Percentiles rank a stretch among this genome's conserved stretches.
These are phyloP conservation scores for Coemansia pectinata DNA, from an alignment of 192 early-diverging fungal genomes.

Conservation along the genomic window DNA sequence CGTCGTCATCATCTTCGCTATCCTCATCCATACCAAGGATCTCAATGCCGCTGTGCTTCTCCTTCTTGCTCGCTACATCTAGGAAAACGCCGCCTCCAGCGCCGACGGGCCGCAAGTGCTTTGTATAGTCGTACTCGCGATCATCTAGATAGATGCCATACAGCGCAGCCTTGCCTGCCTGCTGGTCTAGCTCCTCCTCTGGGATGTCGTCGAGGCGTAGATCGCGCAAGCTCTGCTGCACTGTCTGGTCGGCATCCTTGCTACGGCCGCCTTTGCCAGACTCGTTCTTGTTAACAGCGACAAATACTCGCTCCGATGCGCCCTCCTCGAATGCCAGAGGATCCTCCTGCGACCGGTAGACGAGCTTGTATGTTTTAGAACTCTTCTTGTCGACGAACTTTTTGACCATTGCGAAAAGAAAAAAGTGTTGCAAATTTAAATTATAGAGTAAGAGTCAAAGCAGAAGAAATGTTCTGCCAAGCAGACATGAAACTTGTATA, in stretches of 20 bases:
- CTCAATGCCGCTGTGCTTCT: conserved; percentile 57
- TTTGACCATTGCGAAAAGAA: conserved; percentile 39
- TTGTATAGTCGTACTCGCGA: conserved; percentile 89
- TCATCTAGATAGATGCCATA: conserved; percentile 93
- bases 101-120: conserved; percentile 89
- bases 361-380: conserved; percentile 85
- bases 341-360: conserved; percentile 95
- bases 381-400: conserved; percentile 87
- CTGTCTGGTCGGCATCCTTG: conserved; percentile 31
- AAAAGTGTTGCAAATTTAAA: conserved; percentile 5
- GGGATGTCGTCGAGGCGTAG: conserved; percentile 17
- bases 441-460: not conserved
- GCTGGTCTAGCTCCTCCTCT: conserved; percentile 30
- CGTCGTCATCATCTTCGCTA: conserved; percentile 15
- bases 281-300: conserved; percentile 55
- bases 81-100: conserved; percentile 75
- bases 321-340: conserved; percentile 82
- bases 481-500: not conserved
- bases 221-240: conserved; percentile 20
- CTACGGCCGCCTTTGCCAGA: conserved; percentile 2
- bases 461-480: not conserved
- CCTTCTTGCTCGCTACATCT: conserved; percentile 57
- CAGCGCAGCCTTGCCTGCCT: conserved; percentile 74
- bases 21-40: conserved; percentile 30
- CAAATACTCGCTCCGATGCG: conserved; percentile 76